Percentiles rank a stretch among this genome's conserved stretches.
Conservation (phyloP, 169 alveolate genomes). For the Cystoisospora suis region DNA sequence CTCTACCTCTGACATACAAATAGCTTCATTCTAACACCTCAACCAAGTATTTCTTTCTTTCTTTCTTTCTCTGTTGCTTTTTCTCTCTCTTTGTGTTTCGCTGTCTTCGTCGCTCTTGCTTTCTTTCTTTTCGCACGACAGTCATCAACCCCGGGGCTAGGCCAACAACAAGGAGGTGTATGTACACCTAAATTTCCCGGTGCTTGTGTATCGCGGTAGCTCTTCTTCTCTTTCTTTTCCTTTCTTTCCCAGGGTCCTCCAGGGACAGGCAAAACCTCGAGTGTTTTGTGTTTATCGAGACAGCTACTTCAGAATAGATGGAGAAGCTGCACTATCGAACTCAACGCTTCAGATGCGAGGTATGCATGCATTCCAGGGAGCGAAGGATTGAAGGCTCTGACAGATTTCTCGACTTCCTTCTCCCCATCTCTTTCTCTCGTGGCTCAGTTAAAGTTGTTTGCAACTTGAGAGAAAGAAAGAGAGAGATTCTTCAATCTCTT, state of each 20-base stretch:
- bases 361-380: slow-evolving; percentile 15
- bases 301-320: slow-evolving; percentile 90
- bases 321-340: slow-evolving; percentile 93
- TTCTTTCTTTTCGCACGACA: slow-evolving; percentile 21
- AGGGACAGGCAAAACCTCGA: slow-evolving; percentile 99
- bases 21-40: neutral
- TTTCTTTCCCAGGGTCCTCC: slow-evolving; percentile 96
- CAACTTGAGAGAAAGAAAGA: too few relatives aligned
- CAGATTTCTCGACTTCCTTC: too few relatives aligned
- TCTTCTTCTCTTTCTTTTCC: neutral
- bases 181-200: neutral
- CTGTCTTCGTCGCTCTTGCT: neutral
- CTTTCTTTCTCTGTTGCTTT: neutral
- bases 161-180: neutral
- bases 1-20: neutral
- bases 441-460: too few relatives aligned
- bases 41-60: neutral
- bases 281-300: slow-evolving; percentile 96
- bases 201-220: slow-evolving; percentile 17
- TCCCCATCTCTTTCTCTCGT: too few relatives aligned
- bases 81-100: neutral
- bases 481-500: too few relatives aligned
- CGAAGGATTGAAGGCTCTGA: neutral
- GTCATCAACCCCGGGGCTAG: neutral
- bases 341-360: slow-evolving; percentile 99